These are phyloP conservation scores for Dujonia santamariae DNA, from an alignment of 1,139 yeast species.

Conservation along the genomic window DNA sequence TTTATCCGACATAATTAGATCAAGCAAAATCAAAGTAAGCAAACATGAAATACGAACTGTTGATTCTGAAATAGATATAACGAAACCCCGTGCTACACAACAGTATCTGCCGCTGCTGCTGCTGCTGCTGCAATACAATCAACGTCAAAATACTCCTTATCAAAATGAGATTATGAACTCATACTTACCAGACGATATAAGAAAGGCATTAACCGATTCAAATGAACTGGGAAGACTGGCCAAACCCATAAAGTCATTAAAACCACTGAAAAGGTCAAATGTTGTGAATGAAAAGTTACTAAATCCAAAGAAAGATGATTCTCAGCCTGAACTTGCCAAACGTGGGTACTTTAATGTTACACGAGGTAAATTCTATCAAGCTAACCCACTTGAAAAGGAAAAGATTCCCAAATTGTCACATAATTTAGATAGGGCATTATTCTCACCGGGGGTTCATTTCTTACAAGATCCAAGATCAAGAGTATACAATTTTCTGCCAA, in stretches of 20 bases:
- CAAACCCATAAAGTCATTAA: conserved; percentile 1
- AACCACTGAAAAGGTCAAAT: not conserved
- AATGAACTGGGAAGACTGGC: not conserved
- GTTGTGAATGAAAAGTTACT: not conserved
- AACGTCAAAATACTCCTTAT: too few species aligned
- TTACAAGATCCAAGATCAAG: conserved; percentile 74
- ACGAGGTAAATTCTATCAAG: conserved; percentile 1
- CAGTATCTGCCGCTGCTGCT: too few species aligned
- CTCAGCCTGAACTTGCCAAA: not conserved
- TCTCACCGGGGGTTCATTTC: conserved; percentile 82
- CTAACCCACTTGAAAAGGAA: conserved; percentile 15
- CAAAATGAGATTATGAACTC: conserved; percentile 6
- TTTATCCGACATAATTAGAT: conserved; percentile 2
- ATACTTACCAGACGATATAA: conserved; percentile 4
- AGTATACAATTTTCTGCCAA: conserved; percentile 66
- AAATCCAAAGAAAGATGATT: not conserved
- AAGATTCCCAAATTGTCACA: conserved; percentile 51
- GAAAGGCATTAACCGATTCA: conserved; percentile 2
- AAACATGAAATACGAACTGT: conserved; percentile 2
- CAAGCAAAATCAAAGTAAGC: conserved; percentile 6
- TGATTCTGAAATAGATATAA: too few species aligned
- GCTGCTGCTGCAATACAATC: too few species aligned
- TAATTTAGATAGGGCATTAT: conserved; percentile 64
- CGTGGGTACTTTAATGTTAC: not conserved
- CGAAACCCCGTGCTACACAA: too few species aligned